Evolutionary conservation across 1,139 yeast species (phyloP), one percentile per base, ranked within the genome.

Genomic region (Debaryomyces coudertii): DNA sequence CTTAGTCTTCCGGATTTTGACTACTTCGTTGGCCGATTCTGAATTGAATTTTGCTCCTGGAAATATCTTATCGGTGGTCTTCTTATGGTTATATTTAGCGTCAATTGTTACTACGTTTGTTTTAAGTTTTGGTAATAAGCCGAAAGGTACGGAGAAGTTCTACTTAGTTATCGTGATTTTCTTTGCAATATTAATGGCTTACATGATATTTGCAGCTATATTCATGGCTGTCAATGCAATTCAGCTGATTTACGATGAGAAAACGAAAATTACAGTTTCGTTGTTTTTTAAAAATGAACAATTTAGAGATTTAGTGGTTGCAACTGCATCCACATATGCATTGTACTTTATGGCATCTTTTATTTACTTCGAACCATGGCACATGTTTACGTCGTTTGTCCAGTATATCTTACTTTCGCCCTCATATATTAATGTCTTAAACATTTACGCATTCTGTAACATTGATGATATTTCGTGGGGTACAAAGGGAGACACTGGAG

Each of bases 61-160:
- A 27, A 83, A 82, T 47, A 75, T 87, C 5, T 72, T 93, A 28
- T 84, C 95, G 3, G 93, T 88, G 7, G 77, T 92, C 1, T 87
- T 93, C 61, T 68, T 92, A 14, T 93, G 98, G 97, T 69, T 93
- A 30, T 93, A 93, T 60, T 76, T 90, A 47, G 89, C 93, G 2
- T 89, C 96, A 11, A 67, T 93, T n/a, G 87, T 90, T 12, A 87
- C 97, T 2, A 90, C 96, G 14, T 93, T 93, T 66, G 92, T 93
- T 45, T 71, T 93, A 52, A 85, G 97, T 42, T 85, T 93, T 66
- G 99, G 99, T 61, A 93, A 93, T 63, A 85, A 92, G 47, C 99
- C 99, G 1, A 86, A 85, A 57, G 97, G 98, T 34, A 90, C 98
- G 0, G 89, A 87, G 52, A 75, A 73, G 56, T 87, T 90, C 57